A percentile compares a stretch with the other conserved stretches of the same genome.
These are phyloP conservation scores for Pichia sp. DNA, from an alignment of 1,139 yeast genomes.

Conservation along the genomic window DNA sequence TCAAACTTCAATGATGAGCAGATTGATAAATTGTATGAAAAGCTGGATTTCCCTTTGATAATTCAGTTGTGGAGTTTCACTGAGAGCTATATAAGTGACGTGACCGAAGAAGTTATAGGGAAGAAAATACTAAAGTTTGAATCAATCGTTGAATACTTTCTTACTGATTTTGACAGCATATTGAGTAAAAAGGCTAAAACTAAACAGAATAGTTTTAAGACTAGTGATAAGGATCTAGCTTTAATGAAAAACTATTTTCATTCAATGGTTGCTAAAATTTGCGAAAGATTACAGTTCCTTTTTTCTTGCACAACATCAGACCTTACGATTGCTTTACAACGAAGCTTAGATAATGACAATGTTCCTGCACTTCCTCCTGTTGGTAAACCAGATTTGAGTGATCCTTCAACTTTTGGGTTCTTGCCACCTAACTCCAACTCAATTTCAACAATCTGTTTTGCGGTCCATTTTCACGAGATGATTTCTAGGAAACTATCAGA, in stretches of 20 bases:
- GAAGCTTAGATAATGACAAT: slow-evolving; percentile 21
- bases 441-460: slow-evolving; percentile 47
- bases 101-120: slow-evolving; percentile 25
- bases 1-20: slow-evolving; percentile 13
- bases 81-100: slow-evolving; percentile 26
- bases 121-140: slow-evolving; percentile 35
- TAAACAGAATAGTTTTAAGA: slow-evolving; percentile 3
- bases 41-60: slow-evolving; percentile 30
- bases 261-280: slow-evolving; percentile 35
- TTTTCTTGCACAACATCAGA: slow-evolving; percentile 36
- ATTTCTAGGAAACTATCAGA: slow-evolving; percentile 28
- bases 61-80: slow-evolving; percentile 30
- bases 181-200: slow-evolving; percentile 15
- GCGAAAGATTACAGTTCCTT: slow-evolving; percentile 35
- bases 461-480: slow-evolving; percentile 36
- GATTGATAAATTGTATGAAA: slow-evolving; percentile 16
- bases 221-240: slow-evolving; percentile 15
- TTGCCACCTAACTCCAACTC: slow-evolving; percentile 61
- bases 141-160: slow-evolving; percentile 33
- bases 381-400: slow-evolving; percentile 19
- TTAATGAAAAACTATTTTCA: slow-evolving; percentile 37
- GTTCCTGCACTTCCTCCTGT: slow-evolving; percentile 11
- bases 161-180: slow-evolving; percentile 22
- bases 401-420: slow-evolving; percentile 44
- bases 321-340: slow-evolving; percentile 23